Base-by-base conservation (phyloP, 306 rosid genomes). In the Sicyos baderoa region DNA sequence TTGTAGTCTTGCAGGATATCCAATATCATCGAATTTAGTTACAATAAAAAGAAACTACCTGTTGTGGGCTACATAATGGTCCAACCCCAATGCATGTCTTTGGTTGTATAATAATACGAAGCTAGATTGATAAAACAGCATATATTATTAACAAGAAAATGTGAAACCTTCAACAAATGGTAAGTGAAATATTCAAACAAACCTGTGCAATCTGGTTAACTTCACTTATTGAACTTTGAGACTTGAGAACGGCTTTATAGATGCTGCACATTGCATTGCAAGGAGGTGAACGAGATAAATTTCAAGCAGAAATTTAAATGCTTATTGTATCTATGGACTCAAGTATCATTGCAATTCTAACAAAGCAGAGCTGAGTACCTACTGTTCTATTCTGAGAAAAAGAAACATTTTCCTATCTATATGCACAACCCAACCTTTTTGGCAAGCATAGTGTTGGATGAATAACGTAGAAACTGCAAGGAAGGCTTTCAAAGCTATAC, bases 181-280 rank as follows among this genome's bases (percentile, higher is more conserved):
- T 57, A 58, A 68, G 59, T 53, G 63, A 72, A 76, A 29, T 55
- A 83, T 65, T 72, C 72, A 57, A 83, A 80, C 83, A 76, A 75
- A 93, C 99, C 99, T 90, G 99, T 27, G 96, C 88, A 84, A 94
- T 85, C 80, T 86, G 96, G 78, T 90, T 94, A 76, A 94, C 84
- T 80, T 94, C 97, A 62, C 85, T 88, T 76, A 90, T 88, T 25
- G 85, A 85, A 72, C 95, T 81, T 72, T 85, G 82, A 49, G 97
- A 90, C 76, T 90, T 90, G 82, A 86, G 86, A 55, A 84, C 90
- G 70, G 96, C 79, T 76, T 82, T 90, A 74, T 94, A 90, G 76
- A 94, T 71, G 71, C 99, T 94, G 90, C 44, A 48, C 18, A 23
- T 23, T 47, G 71, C 19, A 47, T 22, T 44, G 72, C 14, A 48